These are phyloP conservation scores for Raddia guianensis DNA, from an alignment of 176 grass and related monocot genomes.

Conservation along the genomic window DNA sequence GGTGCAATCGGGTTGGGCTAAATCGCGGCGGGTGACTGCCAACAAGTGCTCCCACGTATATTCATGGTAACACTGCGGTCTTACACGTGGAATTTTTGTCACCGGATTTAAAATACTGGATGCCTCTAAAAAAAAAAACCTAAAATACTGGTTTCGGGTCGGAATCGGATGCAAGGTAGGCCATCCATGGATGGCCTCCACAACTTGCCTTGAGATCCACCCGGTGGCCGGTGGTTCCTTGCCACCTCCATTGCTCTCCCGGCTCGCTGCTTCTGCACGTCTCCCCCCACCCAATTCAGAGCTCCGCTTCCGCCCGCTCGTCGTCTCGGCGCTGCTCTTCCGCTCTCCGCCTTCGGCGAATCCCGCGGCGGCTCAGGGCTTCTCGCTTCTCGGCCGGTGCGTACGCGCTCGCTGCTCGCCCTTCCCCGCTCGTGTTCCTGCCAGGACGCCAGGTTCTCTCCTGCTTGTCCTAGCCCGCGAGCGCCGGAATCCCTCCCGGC, in stretches of 20 bases:
- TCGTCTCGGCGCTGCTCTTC: no score
- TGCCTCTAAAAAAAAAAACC: no score
- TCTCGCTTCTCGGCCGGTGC: conserved; percentile 17
- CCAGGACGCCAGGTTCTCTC: background rate
- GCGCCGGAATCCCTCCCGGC: background rate
- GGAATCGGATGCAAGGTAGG: no score
- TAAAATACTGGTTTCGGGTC: no score
- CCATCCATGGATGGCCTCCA: no score
- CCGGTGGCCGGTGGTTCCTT: no score
- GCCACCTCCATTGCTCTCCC: background rate
- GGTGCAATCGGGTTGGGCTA: no score
- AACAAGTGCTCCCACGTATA: no score
- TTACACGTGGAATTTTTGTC: no score
- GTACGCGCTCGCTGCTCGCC: background rate
- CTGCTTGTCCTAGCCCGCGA: background rate
- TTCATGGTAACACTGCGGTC: no score
- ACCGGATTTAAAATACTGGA: no score
- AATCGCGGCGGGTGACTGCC: no score
- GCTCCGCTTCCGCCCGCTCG: background rate
- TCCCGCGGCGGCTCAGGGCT: background rate
- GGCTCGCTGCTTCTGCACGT: background rate
- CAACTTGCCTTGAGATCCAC: background rate
- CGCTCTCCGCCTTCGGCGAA: background rate
- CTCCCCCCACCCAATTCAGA: background rate
- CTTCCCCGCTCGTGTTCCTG: background rate